Conservation (phyloP, 768 basidiomycete genomes). For the Favolaschia claudopus region DNA sequence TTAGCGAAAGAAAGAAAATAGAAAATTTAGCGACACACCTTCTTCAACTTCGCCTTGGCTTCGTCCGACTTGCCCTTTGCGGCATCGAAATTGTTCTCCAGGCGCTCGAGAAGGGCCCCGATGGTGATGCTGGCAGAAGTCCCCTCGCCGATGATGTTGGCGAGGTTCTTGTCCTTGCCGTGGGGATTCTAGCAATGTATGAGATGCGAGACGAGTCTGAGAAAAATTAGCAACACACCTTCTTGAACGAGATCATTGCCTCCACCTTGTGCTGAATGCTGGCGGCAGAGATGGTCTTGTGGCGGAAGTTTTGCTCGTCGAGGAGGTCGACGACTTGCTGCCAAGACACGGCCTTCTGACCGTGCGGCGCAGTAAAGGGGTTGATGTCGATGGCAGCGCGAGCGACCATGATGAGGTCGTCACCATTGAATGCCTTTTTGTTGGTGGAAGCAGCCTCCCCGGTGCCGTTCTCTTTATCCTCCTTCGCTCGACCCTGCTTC, state of each 20-base stretch:
- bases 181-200: not conserved
- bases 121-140: not conserved
- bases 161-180: not conserved
- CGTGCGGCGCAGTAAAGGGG: not conserved
- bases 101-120: slow-evolving; percentile 2
- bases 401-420: not conserved
- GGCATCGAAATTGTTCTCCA: not conserved
- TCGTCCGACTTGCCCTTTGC: slow-evolving; percentile 17
- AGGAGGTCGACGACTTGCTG: not conserved
- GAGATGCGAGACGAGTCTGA: not conserved
- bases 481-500: no score
- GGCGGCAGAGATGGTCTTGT: not conserved
- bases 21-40: not conserved
- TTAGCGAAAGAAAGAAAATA: not conserved
- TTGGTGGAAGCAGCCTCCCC: no score
- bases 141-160: not conserved
- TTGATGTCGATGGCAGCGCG: not conserved
- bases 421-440: no score
- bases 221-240: not conserved
- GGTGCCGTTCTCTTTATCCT: no score
- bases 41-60: slow-evolving; percentile 8
- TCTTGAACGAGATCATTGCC: slow-evolving; percentile 7
- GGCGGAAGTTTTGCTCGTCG: not conserved
- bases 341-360: not conserved
- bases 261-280: slow-evolving; percentile 10